Base-by-base conservation (phyloP, 176 grass and related monocot species). In the Urochloa ruziziensis region DNA sequence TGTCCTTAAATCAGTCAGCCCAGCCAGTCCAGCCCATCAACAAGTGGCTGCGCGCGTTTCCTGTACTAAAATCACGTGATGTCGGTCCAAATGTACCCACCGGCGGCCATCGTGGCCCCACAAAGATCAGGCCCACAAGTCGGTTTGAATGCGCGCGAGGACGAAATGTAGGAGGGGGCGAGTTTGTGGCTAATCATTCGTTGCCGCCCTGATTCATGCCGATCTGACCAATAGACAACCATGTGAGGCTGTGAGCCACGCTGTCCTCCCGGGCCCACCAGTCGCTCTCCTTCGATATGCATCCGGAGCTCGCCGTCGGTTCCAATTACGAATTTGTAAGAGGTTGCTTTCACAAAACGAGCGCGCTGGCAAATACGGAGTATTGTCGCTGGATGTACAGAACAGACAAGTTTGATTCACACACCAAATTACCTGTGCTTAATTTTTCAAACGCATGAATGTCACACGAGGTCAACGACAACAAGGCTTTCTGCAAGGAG, bases 221-320 rank as follows among this genome's bases (percentile, higher is more conserved):
- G 43, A 79, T 58, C 57, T 79, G 67, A 79, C 74, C 74, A 79
- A 78, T 82, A 16, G 80, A 21, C 73, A 27, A 36, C 65, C 80
- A 88, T n/a, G n/a, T n/a, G n/a, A n/a, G n/a, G n/a, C n/a, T 47
- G 80, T 88, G 86, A 79, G 28, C 67, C 86, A 79, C 75, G 81
- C 80, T 88, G 81, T 79, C 37, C 29, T 18, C 36, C 36, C 35
- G 67, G 86, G 1, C 86, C 86, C 57, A 79, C 66, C 21, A 5
- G 6, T 27, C 7, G 46, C 8, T 60, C 29, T 1, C 23, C 36
- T 19, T 15, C 86, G 43, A 70, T 42, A 33, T 13, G 36, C 40
- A 81, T 81, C 85, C 70, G 48, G 35, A 70, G 8, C 27, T 58
- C 46, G 21, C 28, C 6, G 30, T 24, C 13, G 3, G 4, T 4